Evolutionary conservation across 805 yeast genomes (phyloP).

Genomic region (Kazachstania bromeliacearum): DNA sequence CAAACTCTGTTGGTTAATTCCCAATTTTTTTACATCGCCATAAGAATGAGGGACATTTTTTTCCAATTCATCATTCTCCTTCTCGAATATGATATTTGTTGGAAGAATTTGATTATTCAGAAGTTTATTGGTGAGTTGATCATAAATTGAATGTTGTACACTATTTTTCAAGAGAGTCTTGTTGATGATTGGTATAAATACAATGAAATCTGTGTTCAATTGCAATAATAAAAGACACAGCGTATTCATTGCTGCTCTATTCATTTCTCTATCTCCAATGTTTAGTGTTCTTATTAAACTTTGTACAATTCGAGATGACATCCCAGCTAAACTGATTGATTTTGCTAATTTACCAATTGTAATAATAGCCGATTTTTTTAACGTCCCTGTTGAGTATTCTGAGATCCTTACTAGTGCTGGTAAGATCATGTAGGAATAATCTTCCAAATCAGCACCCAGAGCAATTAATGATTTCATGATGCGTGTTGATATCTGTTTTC

Average conservation of each 20-base stretch:
- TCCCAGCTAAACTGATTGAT: slow-evolving; percentile 64
- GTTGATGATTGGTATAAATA: slow-evolving; percentile 76
- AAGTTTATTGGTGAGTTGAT: slow-evolving; percentile 68
- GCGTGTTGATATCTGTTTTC: slow-evolving; percentile 53
- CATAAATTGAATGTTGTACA: slow-evolving; percentile 66
- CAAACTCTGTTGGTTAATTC: slow-evolving; percentile 53
- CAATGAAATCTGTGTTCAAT: slow-evolving; percentile 73
- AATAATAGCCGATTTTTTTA: slow-evolving; percentile 67
- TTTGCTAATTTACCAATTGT: slow-evolving; percentile 76
- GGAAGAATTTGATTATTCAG: slow-evolving; percentile 83
- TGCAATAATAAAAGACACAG: slow-evolving; percentile 69
- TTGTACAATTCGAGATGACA: slow-evolving; percentile 85
- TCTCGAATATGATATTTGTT: slow-evolving; percentile 58
- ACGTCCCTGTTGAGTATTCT: slow-evolving; percentile 51
- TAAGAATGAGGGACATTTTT: slow-evolving; percentile 43
- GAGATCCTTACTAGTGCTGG: slow-evolving; percentile 77
- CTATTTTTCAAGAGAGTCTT: slow-evolving; percentile 52
- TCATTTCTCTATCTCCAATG: slow-evolving; percentile 46
- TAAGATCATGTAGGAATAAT: slow-evolving; percentile 75
- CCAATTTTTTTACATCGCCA: slow-evolving; percentile 62
- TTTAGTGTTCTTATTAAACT: slow-evolving; percentile 66
- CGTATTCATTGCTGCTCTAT: slow-evolving; percentile 63
- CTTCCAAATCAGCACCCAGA: slow-evolving; percentile 83
- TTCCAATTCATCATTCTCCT: slow-evolving; percentile 33
- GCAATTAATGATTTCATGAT: slow-evolving; percentile 76